Conservation (phyloP, 176 grass and related monocot species). For the Melocanna baccifera region DNA sequence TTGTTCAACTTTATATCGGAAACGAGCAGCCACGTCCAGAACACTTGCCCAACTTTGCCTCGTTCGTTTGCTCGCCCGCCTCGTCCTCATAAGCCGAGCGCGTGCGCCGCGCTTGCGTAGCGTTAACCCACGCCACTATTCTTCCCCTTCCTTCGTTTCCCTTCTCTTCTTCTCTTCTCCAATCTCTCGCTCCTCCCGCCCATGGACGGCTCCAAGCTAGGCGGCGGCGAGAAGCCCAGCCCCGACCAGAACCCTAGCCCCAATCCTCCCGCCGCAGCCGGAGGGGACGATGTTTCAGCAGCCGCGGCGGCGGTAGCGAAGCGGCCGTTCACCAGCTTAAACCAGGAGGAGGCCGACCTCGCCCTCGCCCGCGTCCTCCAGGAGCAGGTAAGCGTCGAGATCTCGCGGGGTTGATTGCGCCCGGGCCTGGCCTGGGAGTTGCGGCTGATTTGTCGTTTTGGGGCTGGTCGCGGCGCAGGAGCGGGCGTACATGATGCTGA, state of each 20-base stretch:
- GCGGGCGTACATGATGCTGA: constrained; percentile 87
- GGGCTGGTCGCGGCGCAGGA: constrained; percentile 45
- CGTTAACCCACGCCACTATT: background rate
- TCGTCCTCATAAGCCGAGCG: background rate
- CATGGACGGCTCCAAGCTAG: constrained; percentile 66
- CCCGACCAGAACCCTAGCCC: constrained; percentile 40
- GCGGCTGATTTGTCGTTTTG: background rate
- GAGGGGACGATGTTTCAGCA: background rate
- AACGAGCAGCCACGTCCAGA: no score
- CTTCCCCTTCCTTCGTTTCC: background rate
- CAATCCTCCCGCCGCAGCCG: background rate
- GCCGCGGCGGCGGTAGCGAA: constrained; percentile 17
- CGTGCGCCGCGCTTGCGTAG: no score
- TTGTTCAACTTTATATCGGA: no score
- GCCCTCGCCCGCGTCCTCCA: constrained; percentile 91
- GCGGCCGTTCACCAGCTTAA: constrained; percentile 87
- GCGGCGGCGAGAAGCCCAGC: constrained; percentile 33
- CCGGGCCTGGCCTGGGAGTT: background rate
- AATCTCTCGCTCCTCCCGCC: background rate
- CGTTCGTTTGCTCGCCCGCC: background rate
- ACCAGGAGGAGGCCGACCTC: constrained; percentile 93
- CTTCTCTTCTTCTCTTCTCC: background rate
- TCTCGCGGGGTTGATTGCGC: background rate
- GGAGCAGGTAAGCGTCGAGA: constrained; percentile 56
- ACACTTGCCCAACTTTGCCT: no score